These are phyloP conservation scores for Xanthoparmelia taractica DNA, from an alignment of 495 filamentous ascomycete species.

Conservation along the genomic window DNA sequence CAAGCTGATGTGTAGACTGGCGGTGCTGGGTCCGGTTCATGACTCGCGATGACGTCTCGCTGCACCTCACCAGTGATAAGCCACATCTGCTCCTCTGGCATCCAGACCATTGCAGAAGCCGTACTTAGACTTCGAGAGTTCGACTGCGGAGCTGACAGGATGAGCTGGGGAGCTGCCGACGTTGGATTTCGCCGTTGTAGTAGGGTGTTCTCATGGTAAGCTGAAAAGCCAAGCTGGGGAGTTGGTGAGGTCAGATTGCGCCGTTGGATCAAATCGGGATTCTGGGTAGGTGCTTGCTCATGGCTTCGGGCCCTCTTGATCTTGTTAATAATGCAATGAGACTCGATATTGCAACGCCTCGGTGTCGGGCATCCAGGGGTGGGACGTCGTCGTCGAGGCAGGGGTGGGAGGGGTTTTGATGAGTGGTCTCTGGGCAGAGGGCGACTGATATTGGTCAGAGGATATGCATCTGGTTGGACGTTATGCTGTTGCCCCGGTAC, in stretches of 20 bases:
- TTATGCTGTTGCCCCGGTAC: not conserved
- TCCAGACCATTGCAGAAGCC: constrained; percentile 26
- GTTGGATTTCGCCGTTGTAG: constrained; percentile 21
- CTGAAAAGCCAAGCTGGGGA: not conserved
- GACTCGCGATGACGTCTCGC: constrained; percentile 6
- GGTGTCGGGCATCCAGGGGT: constrained; percentile 5
- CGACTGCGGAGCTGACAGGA: constrained; percentile 21
- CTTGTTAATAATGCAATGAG: constrained; percentile 23
- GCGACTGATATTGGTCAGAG: constrained; percentile 11
- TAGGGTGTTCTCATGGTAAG: constrained; percentile 16
- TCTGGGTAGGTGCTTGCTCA: not conserved
- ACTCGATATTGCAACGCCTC: constrained; percentile 15
- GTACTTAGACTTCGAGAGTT: constrained; percentile 6
- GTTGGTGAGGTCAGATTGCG: constrained; percentile 4
- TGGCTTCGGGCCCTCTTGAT: constrained; percentile 21
- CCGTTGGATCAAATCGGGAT: not conserved
- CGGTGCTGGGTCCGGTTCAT: constrained; percentile 11
- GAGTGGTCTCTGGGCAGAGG: constrained; percentile 12
- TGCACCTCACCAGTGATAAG: constrained; percentile 18
- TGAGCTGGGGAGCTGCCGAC: constrained; percentile 20
- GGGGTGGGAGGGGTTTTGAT: constrained; percentile 21
- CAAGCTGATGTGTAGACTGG: constrained; percentile 14
- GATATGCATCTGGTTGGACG: not conserved
- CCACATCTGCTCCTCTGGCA: constrained; percentile 30
- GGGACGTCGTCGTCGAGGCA: constrained; percentile 21